Base-by-base conservation (phyloP, 768 basidiomycete species). In the Krasilnikovozyma curviuscula region DNA sequence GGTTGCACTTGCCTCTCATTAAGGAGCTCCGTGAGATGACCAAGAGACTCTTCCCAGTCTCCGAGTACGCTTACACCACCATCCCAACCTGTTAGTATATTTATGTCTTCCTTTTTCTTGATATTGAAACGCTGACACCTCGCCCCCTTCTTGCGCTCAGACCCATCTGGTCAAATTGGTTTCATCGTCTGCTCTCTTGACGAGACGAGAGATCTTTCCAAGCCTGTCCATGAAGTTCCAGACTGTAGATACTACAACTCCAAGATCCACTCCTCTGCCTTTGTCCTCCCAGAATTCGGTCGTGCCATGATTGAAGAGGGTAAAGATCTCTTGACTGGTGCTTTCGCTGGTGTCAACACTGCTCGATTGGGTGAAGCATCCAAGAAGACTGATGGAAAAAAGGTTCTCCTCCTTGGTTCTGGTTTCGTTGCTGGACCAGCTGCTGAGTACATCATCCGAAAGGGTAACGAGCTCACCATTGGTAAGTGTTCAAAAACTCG, bases 141-240 rank as follows among this genome's bases (percentile, higher is more conserved):
- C 9, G 3, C 5, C 24, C 31, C 31, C 50, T 55, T 30, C 50
- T 28, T 27, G 6, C 47, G 28, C 0, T 21, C 48, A 62, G 59
- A 98, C 67, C 93, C 93, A 18, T 80, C 83, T n/a, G 93, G 93
- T 31, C 88, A 89, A 62, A 98, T 97, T 59, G 89, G 93, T 21
- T 89, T 89, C 68, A 72, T 89, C 56, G 70, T 95, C 39, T 83
- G 81, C 64, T 78, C 86, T 47, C 88, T 81, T 66, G 78, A 78
- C 25, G 59, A 56, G 16, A 55, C 51, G n/a, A 71, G 83, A 44
- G 75, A 81, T 61, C 67, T 98, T 54, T 73, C 70, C 44, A 76
- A 70, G 18, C 80, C 89, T 0, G 56, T 88, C 33, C 75, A 86
- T 48, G 68, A 77, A 38, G 76, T 91, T 29, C 67, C 71, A 34